Evolutionary conservation across 2,329 filamentous ascomycete species (phyloP).

Genomic region (Aspergillus puulaauensis): DNA sequence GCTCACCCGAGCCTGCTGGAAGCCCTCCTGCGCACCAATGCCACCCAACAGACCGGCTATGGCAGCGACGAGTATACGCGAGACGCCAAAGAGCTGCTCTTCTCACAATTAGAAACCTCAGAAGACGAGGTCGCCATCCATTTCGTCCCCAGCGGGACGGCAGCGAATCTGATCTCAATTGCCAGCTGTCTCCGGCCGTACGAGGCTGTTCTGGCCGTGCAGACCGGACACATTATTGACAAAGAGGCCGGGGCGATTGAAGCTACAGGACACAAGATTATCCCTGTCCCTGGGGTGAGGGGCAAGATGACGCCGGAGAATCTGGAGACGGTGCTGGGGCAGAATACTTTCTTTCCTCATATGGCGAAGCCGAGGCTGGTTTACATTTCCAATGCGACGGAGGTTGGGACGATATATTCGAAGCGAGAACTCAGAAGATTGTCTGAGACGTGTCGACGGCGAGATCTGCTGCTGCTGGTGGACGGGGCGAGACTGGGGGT

Average conservation of each 20-base stretch:
- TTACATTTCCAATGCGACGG: conserved; percentile 54
- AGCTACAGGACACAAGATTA: conserved; percentile 54
- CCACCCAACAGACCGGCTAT: conserved; percentile 49
- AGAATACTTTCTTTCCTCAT: conserved; percentile 54
- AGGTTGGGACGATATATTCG: conserved; percentile 52
- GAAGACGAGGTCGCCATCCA: conserved; percentile 48
- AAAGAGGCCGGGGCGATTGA: conserved; percentile 54
- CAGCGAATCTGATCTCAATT: conserved; percentile 54
- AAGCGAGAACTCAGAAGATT: conserved; percentile 44
- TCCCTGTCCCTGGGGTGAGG: conserved; percentile 46
- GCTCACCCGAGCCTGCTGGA: conserved; percentile 52
- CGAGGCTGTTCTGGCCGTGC: conserved; percentile 53
- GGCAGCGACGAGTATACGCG: conserved; percentile 48
- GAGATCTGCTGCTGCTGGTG: conserved; percentile 46
- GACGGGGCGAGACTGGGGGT: conserved; percentile 50
- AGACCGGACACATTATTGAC: conserved; percentile 51
- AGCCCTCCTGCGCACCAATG: conserved; percentile 47
- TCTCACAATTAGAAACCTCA: conserved; percentile 27
- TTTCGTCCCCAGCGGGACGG: conserved; percentile 54
- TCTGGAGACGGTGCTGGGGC: conserved; percentile 45
- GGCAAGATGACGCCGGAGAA: conserved; percentile 50
- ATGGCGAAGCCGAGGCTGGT: conserved; percentile 54
- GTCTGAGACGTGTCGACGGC: conserved; percentile 44
- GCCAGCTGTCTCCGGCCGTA: conserved; percentile 52
- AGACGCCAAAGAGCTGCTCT: conserved; percentile 45